Base-by-base conservation (phyloP, 2,329 filamentous ascomycete genomes). In the Colletotrichum tropicicola region DNA sequence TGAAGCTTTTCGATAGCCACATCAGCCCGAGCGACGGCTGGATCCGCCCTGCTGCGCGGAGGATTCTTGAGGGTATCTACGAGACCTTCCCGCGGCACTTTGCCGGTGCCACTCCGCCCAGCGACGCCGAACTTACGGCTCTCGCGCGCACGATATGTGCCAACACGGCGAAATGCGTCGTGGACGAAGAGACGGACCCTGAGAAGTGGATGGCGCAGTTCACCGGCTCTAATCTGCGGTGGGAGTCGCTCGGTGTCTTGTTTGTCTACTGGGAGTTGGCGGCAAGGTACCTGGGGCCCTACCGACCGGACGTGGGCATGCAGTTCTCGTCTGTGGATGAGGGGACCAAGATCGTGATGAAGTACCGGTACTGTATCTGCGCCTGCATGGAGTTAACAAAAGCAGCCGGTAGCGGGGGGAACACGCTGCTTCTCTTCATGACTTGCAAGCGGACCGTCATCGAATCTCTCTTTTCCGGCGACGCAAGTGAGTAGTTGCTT, bases 221-320 rank as follows among this genome's bases (percentile, higher is more conserved):
- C 49, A 73, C 72, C 0, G 80, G 80, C 0, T 64, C 66, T 0
- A 77, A 76, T 15, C 69, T 80, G 19, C 74, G 82, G 1, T 84
- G 81, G 82, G 81, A 84, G 55, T 76, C 78, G 0, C 57, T 84
- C 1, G 81, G 80, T 0, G 55, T 82, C 10, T 68, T 82, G 2
- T 83, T 75, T 23, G 68, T 61, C 6, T 69, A 68, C 49, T 70
- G 68, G 66, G 66, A 68, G 47, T n/a, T 64, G 19, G 53, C 57
- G 23, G 62, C 49, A 7, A 49, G 62, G 19, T 61, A 45, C 17
- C 35, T 62, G 21, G 57, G 57, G 6, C 57, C 57, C 8, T 62
- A 56, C 37, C 49, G 62, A n/a, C 62, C 49, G 4, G 62, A 65
- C 13, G 43, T 45, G 10, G 49, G 49, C 4, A 51, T 51, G 23